Percentiles rank a stretch among this genome's conserved stretches.
Evolutionary conservation across 2,329 filamentous ascomycete species (phyloP).

Genomic region (Cladosporium austrohemisphaericum): DNA sequence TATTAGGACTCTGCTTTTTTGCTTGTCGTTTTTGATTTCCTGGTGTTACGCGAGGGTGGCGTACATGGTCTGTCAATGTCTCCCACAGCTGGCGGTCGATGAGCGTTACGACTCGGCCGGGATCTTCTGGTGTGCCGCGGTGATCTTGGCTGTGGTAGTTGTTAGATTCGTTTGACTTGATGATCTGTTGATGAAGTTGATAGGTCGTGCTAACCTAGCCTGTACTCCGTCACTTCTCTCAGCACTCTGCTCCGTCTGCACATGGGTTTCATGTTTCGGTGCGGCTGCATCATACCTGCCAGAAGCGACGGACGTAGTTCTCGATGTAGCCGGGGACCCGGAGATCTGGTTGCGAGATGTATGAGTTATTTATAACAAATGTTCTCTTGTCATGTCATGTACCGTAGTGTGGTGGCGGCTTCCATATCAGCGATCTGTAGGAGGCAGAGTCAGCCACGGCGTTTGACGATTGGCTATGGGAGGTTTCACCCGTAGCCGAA

Average conservation of each 20-base stretch:
- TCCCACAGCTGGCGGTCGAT: constrained; percentile 84
- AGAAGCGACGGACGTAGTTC: constrained; percentile 92
- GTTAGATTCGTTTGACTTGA: neutral
- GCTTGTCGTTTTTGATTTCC: neutral
- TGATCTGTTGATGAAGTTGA: neutral
- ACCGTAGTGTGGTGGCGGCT: constrained; percentile 95
- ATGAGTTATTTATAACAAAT: neutral
- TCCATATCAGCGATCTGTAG: constrained; percentile 97
- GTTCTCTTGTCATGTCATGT: constrained; percentile 28
- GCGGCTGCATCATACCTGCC: constrained; percentile 76
- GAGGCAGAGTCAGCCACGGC: constrained; percentile 15
- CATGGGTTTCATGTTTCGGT: constrained; percentile 6
- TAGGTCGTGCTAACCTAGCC: constrained; percentile 21
- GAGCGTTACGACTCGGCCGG: constrained; percentile 88
- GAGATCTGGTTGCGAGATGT: constrained; percentile 56
- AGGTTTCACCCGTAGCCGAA: constrained; percentile 87
- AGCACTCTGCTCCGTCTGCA: constrained; percentile 1
- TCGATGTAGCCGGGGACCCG: constrained; percentile 85
- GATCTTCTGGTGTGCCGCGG: constrained; percentile 80
- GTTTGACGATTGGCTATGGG: neutral
- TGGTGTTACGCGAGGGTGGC: constrained; percentile 12
- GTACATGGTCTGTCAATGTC: constrained; percentile 62
- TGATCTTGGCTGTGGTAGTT: constrained; percentile 67
- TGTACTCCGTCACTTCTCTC: constrained; percentile 24
- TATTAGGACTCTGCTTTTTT: too few species aligned